These are phyloP conservation scores for Firmiana major DNA, from an alignment of 345 rosid genomes.

Conservation along the genomic window DNA sequence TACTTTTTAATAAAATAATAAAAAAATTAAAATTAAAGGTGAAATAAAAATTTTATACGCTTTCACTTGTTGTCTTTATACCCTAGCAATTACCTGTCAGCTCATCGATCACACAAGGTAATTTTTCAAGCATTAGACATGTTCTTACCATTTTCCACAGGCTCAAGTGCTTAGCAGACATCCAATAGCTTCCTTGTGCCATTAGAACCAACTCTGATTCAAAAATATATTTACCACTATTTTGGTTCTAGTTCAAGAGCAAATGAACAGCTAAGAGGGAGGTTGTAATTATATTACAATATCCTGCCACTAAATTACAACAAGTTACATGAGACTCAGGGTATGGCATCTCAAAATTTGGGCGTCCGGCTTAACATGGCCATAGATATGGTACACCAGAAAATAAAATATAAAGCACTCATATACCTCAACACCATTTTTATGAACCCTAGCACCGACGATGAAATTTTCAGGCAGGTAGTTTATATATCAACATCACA, in stretches of 20 bases:
- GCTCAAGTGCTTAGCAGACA: too few species aligned
- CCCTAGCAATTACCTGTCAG: too few species aligned
- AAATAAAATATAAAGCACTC: constrained; percentile 24
- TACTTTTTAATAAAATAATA: too few species aligned
- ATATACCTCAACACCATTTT: constrained; percentile 17
- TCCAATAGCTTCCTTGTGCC: neutral
- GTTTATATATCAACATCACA: neutral
- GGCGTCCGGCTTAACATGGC: constrained; percentile 22
- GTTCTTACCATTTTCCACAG: too few species aligned
- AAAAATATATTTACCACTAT: neutral
- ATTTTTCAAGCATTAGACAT: too few species aligned
- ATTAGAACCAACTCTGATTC: neutral
- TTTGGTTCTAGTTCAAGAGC: neutral
- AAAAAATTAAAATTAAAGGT: too few species aligned
- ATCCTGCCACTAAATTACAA: constrained; percentile 34
- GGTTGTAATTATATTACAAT: constrained; percentile 29
- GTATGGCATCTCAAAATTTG: constrained; percentile 49
- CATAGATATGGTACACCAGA: constrained; percentile 37
- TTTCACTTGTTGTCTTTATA: too few species aligned
- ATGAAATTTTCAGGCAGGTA: neutral
- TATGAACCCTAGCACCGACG: constrained; percentile 1
- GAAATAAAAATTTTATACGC: too few species aligned
- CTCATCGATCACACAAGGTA: too few species aligned
- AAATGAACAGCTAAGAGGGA: neutral
- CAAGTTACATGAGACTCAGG: constrained; percentile 29